Conservation (phyloP, 1,284 basidiomycete genomes). For the Cryptococcus amylolentus region DNA sequence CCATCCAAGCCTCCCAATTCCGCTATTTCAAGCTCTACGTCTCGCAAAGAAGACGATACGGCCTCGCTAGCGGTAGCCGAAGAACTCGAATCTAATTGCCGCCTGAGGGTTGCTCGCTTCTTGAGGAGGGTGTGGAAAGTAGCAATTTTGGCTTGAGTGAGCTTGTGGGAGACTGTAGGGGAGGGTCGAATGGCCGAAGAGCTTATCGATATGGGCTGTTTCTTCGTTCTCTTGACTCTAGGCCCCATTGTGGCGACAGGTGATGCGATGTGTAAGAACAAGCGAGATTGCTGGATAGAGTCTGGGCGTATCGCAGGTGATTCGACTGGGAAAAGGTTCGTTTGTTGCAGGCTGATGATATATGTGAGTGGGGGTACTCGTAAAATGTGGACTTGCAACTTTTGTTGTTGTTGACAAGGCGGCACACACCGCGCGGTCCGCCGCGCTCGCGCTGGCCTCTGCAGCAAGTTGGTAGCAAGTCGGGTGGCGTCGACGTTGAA, state of each 20-base stretch:
- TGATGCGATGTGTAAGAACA: neutral
- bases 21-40: slow-evolving; percentile 61
- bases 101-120: slow-evolving; percentile 27
- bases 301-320: too few species aligned
- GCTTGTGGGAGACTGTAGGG: slow-evolving; percentile 21
- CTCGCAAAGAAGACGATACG: slow-evolving; percentile 43
- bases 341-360: too few species aligned
- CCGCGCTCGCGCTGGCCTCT: too few species aligned
- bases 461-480: too few species aligned
- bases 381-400: too few species aligned
- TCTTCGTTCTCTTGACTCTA: slow-evolving; percentile 6
- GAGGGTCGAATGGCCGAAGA: neutral
- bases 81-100: slow-evolving; percentile 1
- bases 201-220: slow-evolving; percentile 5
- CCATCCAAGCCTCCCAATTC: slow-evolving; percentile 67
- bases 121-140: slow-evolving; percentile 46
- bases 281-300: neutral
- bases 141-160: slow-evolving; percentile 44
- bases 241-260: neutral
- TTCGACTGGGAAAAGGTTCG: too few species aligned
- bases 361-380: too few species aligned
- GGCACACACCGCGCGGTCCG: too few species aligned
- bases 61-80: slow-evolving; percentile 3
- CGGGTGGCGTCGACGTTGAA: too few species aligned
- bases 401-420: too few species aligned